Conservation (phyloP, 2,329 filamentous ascomycete genomes). For the Fusarium nisikadoi region DNA sequence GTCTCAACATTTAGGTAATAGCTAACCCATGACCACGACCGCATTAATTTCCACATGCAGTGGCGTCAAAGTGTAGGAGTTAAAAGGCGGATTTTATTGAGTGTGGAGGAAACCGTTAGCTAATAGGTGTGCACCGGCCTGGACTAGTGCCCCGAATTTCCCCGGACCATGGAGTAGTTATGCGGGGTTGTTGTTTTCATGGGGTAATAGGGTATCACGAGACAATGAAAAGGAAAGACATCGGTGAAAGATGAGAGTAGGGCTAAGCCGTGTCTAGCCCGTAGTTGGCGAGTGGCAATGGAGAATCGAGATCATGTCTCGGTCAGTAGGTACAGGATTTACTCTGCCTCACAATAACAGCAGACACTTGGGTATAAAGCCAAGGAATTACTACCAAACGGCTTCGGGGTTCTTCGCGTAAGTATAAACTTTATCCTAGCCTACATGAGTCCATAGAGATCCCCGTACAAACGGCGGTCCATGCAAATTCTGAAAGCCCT, state of each 20-base stretch:
- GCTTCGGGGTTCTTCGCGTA: rapidly evolving
- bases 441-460: rapidly evolving
- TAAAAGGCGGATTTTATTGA: slow-evolving; percentile 3
- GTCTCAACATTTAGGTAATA: slow-evolving; percentile 25
- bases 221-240: background rate
- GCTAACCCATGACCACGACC: slow-evolving; percentile 7
- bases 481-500: background rate
- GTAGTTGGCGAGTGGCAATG: background rate
- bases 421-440: no score
- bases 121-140: slow-evolving; percentile 24
- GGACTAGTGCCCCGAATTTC: slow-evolving; percentile 29
- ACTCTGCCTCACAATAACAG: background rate
- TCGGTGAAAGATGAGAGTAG: background rate
- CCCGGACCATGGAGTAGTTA: slow-evolving; percentile 24
- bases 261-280: background rate
- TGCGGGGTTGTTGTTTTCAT: slow-evolving; percentile 34
- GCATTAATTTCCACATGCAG: background rate
- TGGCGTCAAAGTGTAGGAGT: slow-evolving; percentile 8
- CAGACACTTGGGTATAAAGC: rapidly evolving
- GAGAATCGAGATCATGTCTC: background rate
- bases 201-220: slow-evolving; percentile 28
- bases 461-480: rapidly evolving
- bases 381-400: rapidly evolving
- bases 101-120: slow-evolving; percentile 27
- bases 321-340: rapidly evolving